phyloP scores from a whole-genome alignment of 805 yeast genomes.

The Schizosaccharomyces octosporus region DNA sequence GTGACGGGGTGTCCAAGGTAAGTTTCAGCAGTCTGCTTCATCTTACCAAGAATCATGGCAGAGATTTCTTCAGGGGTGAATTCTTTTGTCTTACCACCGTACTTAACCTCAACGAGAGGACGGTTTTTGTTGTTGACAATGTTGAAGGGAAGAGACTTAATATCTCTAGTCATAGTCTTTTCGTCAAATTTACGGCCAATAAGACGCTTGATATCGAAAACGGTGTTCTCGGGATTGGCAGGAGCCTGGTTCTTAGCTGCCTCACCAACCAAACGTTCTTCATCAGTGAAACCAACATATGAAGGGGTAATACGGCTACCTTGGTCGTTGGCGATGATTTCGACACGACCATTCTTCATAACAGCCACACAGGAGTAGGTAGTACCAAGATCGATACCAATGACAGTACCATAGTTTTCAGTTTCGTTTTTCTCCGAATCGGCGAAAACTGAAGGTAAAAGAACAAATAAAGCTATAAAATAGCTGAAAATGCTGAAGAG shows the following conservation, averaged over 20 bases:
- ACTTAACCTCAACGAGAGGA: slow-evolving; percentile 69
- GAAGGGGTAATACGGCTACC: slow-evolving; percentile 97
- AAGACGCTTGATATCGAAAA: slow-evolving; percentile 74
- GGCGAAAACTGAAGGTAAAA: neutral
- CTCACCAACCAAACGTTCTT: slow-evolving; percentile 87
- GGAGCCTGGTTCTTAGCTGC: slow-evolving; percentile 98
- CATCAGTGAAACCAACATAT: slow-evolving; percentile 83
- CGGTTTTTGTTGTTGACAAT: slow-evolving; percentile 55
- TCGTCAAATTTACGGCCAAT: slow-evolving; percentile 67
- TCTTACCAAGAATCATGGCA: slow-evolving; percentile 73
- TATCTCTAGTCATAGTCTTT: slow-evolving; percentile 50
- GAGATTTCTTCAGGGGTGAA: slow-evolving; percentile 90
- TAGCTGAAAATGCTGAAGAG: neutral
- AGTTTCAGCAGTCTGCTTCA: slow-evolving; percentile 86
- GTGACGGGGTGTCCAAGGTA: slow-evolving; percentile 63
- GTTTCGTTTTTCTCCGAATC: neutral
- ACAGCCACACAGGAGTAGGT: slow-evolving; percentile 95
- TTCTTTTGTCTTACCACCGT: slow-evolving; percentile 62
- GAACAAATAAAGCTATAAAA: neutral
- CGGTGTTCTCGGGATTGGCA: slow-evolving; percentile 79
- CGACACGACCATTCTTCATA: slow-evolving; percentile 65
- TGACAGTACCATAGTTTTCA: slow-evolving; percentile 18
- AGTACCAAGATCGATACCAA: slow-evolving; percentile 93
- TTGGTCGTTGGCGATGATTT: slow-evolving; percentile 88
- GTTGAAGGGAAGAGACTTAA: slow-evolving; percentile 74